phyloP scores from a whole-genome alignment of 495 filamentous ascomycete genomes.

The Astrothelium subdiscretum region DNA sequence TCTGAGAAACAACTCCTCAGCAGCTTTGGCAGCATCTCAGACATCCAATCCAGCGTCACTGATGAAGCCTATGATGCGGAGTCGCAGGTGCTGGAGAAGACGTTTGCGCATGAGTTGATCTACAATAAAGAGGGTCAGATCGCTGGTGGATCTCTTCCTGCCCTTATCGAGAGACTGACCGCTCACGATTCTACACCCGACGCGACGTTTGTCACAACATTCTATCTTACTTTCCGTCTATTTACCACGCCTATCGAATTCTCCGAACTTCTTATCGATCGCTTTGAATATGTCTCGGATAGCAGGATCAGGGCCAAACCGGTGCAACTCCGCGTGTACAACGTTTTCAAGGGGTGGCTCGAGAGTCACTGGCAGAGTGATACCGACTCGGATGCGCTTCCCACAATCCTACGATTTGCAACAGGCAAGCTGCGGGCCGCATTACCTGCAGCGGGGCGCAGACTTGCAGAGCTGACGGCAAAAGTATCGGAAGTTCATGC shows the following conservation, averaged over 20 bases:
- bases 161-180: slow-evolving; percentile 86
- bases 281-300: slow-evolving; percentile 85
- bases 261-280: slow-evolving; percentile 68
- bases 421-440: slow-evolving; percentile 51
- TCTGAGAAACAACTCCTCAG: slow-evolving; percentile 21
- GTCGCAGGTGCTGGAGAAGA: slow-evolving; percentile 70
- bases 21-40: slow-evolving; percentile 29
- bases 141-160: slow-evolving; percentile 82
- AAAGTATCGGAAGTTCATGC: slow-evolving; percentile 63
- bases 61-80: slow-evolving; percentile 71
- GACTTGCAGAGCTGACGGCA: slow-evolving; percentile 63
- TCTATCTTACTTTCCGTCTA: slow-evolving; percentile 93
- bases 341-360: slow-evolving; percentile 93
- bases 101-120: slow-evolving; percentile 78
- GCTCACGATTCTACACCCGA: slow-evolving; percentile 89
- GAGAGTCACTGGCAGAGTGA: slow-evolving; percentile 90
- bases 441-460: slow-evolving; percentile 66
- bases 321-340: slow-evolving; percentile 85
- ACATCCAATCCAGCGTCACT: slow-evolving; percentile 29
- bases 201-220: slow-evolving; percentile 82
- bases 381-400: slow-evolving; percentile 61
- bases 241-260: slow-evolving; percentile 77
- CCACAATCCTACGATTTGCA: slow-evolving; percentile 68
- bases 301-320: slow-evolving; percentile 59
- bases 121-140: slow-evolving; percentile 92